A percentile compares a stretch with the other conserved stretches of the same genome.
Conservation (phyloP, 2,329 filamentous ascomycete species). For the Gaeumannomyces tritici region DNA sequence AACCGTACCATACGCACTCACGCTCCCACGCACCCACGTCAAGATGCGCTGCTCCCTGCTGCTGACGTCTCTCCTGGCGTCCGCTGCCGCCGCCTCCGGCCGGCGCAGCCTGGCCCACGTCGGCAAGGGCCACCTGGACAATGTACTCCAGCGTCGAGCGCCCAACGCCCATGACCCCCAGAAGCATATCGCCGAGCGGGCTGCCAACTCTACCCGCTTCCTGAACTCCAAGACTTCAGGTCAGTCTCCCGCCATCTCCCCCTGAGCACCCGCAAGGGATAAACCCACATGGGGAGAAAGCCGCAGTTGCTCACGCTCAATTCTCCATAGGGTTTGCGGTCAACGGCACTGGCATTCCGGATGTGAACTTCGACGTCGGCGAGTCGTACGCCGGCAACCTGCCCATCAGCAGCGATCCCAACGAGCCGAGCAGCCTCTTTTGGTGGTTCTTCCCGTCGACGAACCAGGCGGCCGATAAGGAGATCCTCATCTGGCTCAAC, state of each 20-base stretch:
- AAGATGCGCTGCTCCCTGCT: not conserved
- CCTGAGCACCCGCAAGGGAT: not conserved
- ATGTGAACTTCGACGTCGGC: slow-evolving; percentile 56
- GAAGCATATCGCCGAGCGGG: not conserved
- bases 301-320: not conserved
- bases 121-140: not conserved
- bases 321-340: slow-evolving; percentile 44
- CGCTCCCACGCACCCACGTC: not conserved
- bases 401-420: slow-evolving; percentile 37
- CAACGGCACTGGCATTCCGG: slow-evolving; percentile 52
- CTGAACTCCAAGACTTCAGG: not conserved
- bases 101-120: not conserved
- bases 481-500: slow-evolving; percentile 50
- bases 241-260: not conserved
- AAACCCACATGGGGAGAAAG: not conserved
- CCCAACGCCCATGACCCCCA: not conserved
- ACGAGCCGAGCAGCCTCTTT: slow-evolving; percentile 39
- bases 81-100: not conserved
- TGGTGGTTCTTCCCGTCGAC: slow-evolving; percentile 57
- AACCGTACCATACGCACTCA: not conserved
- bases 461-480: slow-evolving; percentile 35
- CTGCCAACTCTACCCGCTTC: not conserved
- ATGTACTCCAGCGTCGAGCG: not conserved
- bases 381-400: slow-evolving; percentile 54
- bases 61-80: not conserved